Evolutionary conservation across 129 eudicot species (phyloP).

Genomic region (Erigeron canadensis): DNA sequence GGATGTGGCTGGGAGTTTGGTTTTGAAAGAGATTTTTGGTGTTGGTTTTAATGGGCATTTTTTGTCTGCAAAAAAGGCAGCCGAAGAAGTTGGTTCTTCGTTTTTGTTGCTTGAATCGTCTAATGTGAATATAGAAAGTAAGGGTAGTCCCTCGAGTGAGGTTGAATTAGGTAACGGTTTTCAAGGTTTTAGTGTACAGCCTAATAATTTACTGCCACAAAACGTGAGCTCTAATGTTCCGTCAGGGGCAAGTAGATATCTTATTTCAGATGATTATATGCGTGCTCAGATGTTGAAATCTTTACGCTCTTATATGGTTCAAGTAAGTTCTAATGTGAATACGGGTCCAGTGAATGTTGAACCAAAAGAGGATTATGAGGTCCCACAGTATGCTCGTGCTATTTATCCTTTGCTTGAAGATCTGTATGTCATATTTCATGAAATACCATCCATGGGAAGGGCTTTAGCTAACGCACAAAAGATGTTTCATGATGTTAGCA

Average conservation of each 20-base stretch:
- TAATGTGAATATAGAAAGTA: slow-evolving; percentile 34
- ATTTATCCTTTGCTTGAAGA: slow-evolving; percentile 78
- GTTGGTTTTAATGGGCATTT: slow-evolving; percentile 67
- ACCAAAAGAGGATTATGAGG: slow-evolving; percentile 53
- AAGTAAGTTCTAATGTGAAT: slow-evolving; percentile 27
- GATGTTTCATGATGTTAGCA: slow-evolving; percentile 65
- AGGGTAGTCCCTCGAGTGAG: slow-evolving; percentile 13
- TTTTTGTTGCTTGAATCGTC: slow-evolving; percentile 74
- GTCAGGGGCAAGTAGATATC: slow-evolving; percentile 37
- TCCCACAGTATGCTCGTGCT: slow-evolving; percentile 69
- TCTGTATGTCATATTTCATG: slow-evolving; percentile 56
- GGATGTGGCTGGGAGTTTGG: slow-evolving; percentile 75
- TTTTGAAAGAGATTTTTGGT: slow-evolving; percentile 85
- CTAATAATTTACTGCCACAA: slow-evolving; percentile 47
- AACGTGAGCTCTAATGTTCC: slow-evolving; percentile 35
- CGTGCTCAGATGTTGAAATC: slow-evolving; percentile 48
- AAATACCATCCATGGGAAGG: slow-evolving; percentile 62
- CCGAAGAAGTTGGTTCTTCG: slow-evolving; percentile 79
- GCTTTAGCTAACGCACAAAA: slow-evolving; percentile 78
- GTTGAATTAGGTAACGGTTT: slow-evolving; percentile 36
- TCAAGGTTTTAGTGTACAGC: slow-evolving; percentile 41
- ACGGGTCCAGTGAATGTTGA: slow-evolving; percentile 24
- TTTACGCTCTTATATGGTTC: slow-evolving; percentile 38
- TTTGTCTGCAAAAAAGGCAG: slow-evolving; percentile 58
- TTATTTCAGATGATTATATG: slow-evolving; percentile 42